Conservation (phyloP, 1,139 yeast species). For the Kurtzmaniella quercitrusa region DNA sequence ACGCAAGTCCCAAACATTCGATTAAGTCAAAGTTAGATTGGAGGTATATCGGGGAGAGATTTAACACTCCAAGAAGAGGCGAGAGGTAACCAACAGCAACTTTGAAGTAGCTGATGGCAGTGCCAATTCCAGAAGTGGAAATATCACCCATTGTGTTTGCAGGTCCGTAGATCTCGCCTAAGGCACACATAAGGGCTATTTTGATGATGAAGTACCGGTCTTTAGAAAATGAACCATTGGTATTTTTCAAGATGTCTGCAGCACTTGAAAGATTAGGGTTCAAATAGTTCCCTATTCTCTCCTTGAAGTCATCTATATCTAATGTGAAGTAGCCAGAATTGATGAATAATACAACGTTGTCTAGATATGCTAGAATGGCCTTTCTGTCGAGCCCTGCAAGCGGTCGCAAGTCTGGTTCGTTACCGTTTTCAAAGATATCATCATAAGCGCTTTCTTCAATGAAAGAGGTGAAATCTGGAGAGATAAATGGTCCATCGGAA, state of each 20-base stretch:
- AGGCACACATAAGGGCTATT: constrained; percentile 18
- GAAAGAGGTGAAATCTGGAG: constrained; percentile 23
- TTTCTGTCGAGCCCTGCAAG: constrained; percentile 1
- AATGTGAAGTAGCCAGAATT: constrained; percentile 24
- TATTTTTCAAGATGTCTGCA: not conserved
- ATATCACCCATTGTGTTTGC: constrained; percentile 7
- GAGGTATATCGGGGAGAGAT: not conserved
- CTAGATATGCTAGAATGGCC: constrained; percentile 9
- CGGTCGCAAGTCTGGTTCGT: not conserved
- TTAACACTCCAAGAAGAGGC: constrained; percentile 8
- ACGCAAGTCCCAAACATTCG: constrained; percentile 21
- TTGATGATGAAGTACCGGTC: constrained; percentile 18
- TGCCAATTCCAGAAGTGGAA: constrained; percentile 16
- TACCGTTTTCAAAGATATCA: constrained; percentile 8
- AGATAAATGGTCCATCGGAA: constrained; percentile 12
- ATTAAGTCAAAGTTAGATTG: constrained; percentile 17
- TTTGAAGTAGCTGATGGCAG: constrained; percentile 15
- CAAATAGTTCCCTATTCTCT: constrained; percentile 13
- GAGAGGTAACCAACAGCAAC: constrained; percentile 20
- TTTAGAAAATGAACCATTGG: constrained; percentile 6
- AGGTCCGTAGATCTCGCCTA: constrained; percentile 20
- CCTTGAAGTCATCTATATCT: constrained; percentile 17
- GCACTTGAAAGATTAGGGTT: constrained; percentile 3
- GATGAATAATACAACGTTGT: constrained; percentile 17
- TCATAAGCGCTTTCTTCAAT: constrained; percentile 23